phyloP scores from a whole-genome alignment of 2,329 filamentous ascomycete species.

The Neonectria sp. region DNA sequence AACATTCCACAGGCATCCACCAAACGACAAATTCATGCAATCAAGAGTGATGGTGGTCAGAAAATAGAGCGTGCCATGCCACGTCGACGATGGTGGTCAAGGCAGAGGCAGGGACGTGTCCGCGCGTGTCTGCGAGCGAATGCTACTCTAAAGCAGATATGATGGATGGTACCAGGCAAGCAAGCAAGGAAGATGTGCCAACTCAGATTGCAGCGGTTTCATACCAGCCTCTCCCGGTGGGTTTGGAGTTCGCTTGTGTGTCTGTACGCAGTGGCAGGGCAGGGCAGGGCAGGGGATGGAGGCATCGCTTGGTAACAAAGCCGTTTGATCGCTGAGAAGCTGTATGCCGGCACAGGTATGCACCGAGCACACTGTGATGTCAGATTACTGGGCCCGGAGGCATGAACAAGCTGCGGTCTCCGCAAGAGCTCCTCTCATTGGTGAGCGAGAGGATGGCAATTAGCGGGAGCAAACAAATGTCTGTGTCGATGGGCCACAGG shows the following conservation, averaged over 20 bases:
- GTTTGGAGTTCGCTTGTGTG: not conserved
- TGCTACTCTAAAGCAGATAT: not conserved
- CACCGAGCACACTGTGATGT: slow-evolving; percentile 15
- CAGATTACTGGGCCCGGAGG: slow-evolving; percentile 16
- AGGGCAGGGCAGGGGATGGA: not conserved
- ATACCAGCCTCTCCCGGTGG: slow-evolving; percentile 10
- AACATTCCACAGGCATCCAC: slow-evolving; percentile 12
- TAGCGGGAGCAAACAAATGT: not conserved
- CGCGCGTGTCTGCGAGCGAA: slow-evolving; percentile 2
- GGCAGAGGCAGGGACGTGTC: slow-evolving; percentile 1
- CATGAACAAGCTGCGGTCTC: slow-evolving; percentile 22
- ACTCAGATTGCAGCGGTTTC: slow-evolving; percentile 26
- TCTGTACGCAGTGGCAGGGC: not conserved
- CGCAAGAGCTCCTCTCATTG: slow-evolving; percentile 23
- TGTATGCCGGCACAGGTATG: not conserved
- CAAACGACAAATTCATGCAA: slow-evolving; percentile 12
- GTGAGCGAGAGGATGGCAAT: slow-evolving; percentile 9
- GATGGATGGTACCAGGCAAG: slow-evolving; percentile 12
- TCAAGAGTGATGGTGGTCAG: slow-evolving; percentile 21
- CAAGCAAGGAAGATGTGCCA: slow-evolving; percentile 17
- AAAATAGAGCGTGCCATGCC: slow-evolving; percentile 31
- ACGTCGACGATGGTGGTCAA: slow-evolving; percentile 23
- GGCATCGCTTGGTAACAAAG: slow-evolving; percentile 5
- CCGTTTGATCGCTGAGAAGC: slow-evolving; percentile 16
- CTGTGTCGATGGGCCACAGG: not conserved